phyloP scores from a whole-genome alignment of 192 early-diverging fungal species.

The Pecoramyces ruminantium region DNA sequence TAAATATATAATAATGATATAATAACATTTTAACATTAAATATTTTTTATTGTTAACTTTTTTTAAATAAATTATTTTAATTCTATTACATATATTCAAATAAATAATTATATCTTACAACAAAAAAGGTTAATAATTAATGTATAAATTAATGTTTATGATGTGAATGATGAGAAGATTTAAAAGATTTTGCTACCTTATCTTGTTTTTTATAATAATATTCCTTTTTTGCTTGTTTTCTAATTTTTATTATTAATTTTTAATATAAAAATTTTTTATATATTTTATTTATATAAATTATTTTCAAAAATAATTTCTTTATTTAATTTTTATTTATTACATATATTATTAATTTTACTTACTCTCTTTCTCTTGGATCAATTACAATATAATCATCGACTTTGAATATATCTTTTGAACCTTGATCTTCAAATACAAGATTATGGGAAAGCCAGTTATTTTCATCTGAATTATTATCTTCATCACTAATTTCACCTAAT shows the following conservation, averaged over 20 bases:
- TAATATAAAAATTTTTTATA: too few species aligned
- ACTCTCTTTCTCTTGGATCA: slow-evolving; percentile 7
- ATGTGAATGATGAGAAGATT: background rate
- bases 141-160: background rate
- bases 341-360: background rate
- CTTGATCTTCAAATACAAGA: slow-evolving; percentile 57
- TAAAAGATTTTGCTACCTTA: background rate
- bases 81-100: too few species aligned
- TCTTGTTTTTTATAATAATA: background rate
- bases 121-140: too few species aligned
- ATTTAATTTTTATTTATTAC: too few species aligned
- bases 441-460: slow-evolving; percentile 64
- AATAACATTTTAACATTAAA: too few species aligned
- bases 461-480: slow-evolving; percentile 17
- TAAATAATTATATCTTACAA: too few species aligned
- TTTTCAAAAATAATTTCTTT: too few species aligned
- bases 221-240: background rate
- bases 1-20: too few species aligned
- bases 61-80: too few species aligned
- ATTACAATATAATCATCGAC: slow-evolving; percentile 27
- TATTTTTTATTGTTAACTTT: too few species aligned
- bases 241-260: too few species aligned
- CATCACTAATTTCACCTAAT: slow-evolving; percentile 18
- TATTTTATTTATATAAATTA: too few species aligned
- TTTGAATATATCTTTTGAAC: slow-evolving; percentile 16